Conservation (phyloP, 1,284 basidiomycete genomes). For the Leccinum ponderosum region DNA sequence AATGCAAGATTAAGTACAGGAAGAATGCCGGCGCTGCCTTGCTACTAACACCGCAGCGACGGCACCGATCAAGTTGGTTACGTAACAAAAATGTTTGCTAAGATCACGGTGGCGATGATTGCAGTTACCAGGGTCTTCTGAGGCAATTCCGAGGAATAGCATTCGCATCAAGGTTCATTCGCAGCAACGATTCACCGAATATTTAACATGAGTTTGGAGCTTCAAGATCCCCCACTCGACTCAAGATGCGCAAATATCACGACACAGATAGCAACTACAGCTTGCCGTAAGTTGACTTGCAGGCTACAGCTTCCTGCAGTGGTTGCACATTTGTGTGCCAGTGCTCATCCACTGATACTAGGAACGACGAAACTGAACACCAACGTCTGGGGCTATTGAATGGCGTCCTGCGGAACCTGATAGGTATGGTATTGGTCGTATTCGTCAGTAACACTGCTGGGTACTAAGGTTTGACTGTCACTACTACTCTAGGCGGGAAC, state of each 20-base stretch:
- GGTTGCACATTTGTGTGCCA: background rate
- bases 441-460: background rate
- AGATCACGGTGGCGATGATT: background rate
- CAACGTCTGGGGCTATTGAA: constrained; percentile 8
- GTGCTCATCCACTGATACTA: background rate
- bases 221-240: background rate
- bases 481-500: constrained; percentile 1
- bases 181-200: background rate
- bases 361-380: constrained; percentile 7
- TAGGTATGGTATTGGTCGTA: background rate
- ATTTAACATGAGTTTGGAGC: background rate
- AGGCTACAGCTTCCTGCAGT: background rate
- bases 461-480: background rate
- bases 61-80: background rate
- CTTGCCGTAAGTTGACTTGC: constrained; percentile 1
- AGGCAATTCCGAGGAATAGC: background rate
- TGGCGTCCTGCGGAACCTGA: background rate
- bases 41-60: background rate
- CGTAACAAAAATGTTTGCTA: background rate
- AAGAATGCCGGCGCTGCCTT: background rate
- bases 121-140: background rate
- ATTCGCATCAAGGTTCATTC: background rate
- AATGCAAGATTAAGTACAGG: background rate
- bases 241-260: constrained; percentile 7
- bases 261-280: constrained; percentile 7